Percentiles rank a stretch among this genome's conserved stretches.
Evolutionary conservation across 306 rosid genomes (phyloP).

Genomic region (Prunus mongolica): DNA sequence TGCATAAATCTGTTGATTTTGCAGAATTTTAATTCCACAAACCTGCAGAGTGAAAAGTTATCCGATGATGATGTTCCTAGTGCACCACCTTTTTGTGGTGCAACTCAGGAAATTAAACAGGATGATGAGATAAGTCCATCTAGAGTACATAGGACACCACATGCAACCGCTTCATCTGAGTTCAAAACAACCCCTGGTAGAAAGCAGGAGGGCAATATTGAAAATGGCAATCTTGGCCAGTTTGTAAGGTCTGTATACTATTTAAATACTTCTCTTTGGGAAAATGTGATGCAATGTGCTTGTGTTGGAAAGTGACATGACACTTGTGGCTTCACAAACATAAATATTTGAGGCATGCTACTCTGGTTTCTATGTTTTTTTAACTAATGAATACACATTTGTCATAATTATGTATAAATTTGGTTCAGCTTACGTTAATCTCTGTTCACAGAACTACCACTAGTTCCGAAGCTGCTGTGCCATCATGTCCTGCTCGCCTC

Average conservation of each 20-base stretch:
- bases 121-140: conserved; percentile 36
- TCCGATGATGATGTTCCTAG: conserved; percentile 79
- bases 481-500: conserved; percentile 67
- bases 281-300: not conserved
- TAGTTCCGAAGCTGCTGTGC: conserved; percentile 56
- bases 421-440: not conserved
- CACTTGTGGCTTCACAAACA: not conserved
- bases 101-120: conserved; percentile 56
- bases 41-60: conserved; percentile 41
- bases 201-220: conserved; percentile 25
- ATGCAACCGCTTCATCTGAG: conserved; percentile 26
- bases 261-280: not conserved
- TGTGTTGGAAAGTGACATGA: not conserved
- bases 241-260: conserved; percentile 53
- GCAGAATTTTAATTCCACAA: conserved; percentile 38
- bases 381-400: not conserved
- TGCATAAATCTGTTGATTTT: conserved; percentile 16
- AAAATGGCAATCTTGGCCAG: conserved; percentile 41
- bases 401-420: not conserved
- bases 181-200: conserved; percentile 29
- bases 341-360: not conserved
- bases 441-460: conserved; percentile 49
- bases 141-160: conserved; percentile 27
- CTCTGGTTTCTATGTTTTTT: not conserved
- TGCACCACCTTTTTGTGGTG: conserved; percentile 80